Evolutionary conservation across 2,329 filamentous ascomycete genomes (phyloP), one percentile per base, ranked within the genome.

Genomic region (Nothophoma quercina): DNA sequence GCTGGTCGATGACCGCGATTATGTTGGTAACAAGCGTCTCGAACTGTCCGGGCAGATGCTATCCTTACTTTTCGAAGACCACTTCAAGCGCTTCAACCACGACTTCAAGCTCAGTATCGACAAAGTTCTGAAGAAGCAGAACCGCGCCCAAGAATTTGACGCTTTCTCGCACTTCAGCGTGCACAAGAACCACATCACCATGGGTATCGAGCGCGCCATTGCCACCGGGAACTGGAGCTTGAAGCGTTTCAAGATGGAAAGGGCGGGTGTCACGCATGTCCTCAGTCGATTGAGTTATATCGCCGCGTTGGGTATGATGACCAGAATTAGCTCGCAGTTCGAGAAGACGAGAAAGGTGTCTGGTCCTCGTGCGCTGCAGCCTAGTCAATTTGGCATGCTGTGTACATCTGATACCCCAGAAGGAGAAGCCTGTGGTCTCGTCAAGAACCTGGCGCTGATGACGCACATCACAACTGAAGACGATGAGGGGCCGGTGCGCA

Each of bases 241-340:
- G 63, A 97, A 97, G 77, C 91, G 96, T 72, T 99, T 99, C 80
- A 92, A 93, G 75, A 99, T 99, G 95, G 96, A 98, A 70, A 84
- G 93, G 71, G 93, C 95, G 18, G 95, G 95, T 70, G 92, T 99
- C 18, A 98, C 96, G 0, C 95, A 99, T 75, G 92, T 99, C 32
- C 81, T 99, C 40, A 98, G 93, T 76, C 87, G 95, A 59, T 81
- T 99, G 48, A 98, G 93, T 75, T 99, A 98, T 71, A 97, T 99
- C 73, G 90, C 89, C 58, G 95, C 95, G 22, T 84, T 99, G 22
- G 96, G 96, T 58, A 99, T 99, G 96, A 99, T 99, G 95, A 99
- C 95, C 12, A 85, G 95, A 74, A 98, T 99, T 68, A 95, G 89
- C 74, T 96, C 90, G 83, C 95, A 99, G 78, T 99, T 99, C 69